These are phyloP conservation scores for Neurospora sp. DNA, from an alignment of 495 filamentous ascomycete species.

Conservation along the genomic window DNA sequence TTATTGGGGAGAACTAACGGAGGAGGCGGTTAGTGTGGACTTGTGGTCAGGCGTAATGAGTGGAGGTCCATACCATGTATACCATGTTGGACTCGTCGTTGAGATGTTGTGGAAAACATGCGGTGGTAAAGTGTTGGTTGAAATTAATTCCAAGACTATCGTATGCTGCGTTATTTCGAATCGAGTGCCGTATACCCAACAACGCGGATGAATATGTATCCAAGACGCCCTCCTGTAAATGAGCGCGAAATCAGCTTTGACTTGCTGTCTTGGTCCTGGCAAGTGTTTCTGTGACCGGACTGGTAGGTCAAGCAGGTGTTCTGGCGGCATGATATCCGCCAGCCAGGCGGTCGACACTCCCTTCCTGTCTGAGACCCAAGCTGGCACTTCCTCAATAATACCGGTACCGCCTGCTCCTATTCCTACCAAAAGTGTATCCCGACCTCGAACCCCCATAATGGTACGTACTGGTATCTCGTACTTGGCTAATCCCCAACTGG, in stretches of 20 bases:
- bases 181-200: not conserved
- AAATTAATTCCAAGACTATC: not conserved
- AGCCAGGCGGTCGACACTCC: not conserved
- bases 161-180: not conserved
- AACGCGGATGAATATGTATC: not conserved
- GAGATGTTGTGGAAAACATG: not conserved
- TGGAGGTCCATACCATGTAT: not conserved
- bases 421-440: not conserved
- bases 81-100: not conserved
- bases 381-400: not conserved
- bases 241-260: not conserved
- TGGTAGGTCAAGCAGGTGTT: not conserved
- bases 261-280: not conserved
- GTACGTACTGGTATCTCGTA: not conserved
- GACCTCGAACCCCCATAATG: not conserved
- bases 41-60: not conserved
- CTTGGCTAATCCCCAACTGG: constrained; percentile 48
- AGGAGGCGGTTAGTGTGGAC: not conserved
- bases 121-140: not conserved
- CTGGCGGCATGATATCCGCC: not conserved
- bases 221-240: not conserved
- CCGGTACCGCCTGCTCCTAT: not conserved
- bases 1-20: not conserved
- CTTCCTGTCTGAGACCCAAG: not conserved
- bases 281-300: not conserved